These are phyloP conservation scores for Canna indica DNA, from an alignment of 176 grass and related monocot genomes.

Conservation along the genomic window DNA sequence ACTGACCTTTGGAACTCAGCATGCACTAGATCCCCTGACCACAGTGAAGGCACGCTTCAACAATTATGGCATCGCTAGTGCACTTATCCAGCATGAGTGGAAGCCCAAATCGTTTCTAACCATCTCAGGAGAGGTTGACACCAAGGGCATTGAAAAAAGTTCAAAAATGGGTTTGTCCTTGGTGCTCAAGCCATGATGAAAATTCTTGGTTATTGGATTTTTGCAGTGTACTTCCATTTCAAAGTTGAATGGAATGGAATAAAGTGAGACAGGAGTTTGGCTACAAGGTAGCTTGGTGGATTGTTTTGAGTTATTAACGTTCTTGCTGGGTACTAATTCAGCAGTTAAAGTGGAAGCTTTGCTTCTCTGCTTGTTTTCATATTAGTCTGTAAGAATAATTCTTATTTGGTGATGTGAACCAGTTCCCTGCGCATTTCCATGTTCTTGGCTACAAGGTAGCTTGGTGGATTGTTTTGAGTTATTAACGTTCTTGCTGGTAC, in stretches of 20 bases:
- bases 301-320: neutral
- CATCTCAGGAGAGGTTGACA: constrained; percentile 71
- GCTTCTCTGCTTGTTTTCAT: neutral
- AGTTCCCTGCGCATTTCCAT: neutral
- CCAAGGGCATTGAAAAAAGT: constrained; percentile 93
- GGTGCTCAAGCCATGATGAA: constrained; percentile 73
- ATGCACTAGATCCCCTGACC: constrained; percentile 60
- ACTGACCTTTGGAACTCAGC: constrained; percentile 63
- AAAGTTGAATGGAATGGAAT: constrained; percentile 9
- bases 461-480: neutral
- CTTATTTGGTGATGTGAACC: neutral
- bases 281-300: neutral
- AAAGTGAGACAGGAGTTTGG: constrained; percentile 1
- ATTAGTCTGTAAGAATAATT: neutral
- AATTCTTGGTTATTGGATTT: constrained; percentile 4
- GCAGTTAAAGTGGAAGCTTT: neutral
- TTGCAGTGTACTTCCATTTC: constrained; percentile 18
- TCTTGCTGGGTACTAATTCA: neutral
- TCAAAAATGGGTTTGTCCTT: constrained; percentile 76
- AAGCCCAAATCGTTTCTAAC: constrained; percentile 64
- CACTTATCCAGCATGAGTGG: constrained; percentile 74
- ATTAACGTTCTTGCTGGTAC: too few species aligned
- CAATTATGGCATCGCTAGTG: constrained; percentile 65
- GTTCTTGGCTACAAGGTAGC: neutral
- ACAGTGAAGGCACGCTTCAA: constrained; percentile 67